Base-by-base conservation (phyloP, 495 filamentous ascomycete species). In the Penicillium cosmopolitanum region DNA sequence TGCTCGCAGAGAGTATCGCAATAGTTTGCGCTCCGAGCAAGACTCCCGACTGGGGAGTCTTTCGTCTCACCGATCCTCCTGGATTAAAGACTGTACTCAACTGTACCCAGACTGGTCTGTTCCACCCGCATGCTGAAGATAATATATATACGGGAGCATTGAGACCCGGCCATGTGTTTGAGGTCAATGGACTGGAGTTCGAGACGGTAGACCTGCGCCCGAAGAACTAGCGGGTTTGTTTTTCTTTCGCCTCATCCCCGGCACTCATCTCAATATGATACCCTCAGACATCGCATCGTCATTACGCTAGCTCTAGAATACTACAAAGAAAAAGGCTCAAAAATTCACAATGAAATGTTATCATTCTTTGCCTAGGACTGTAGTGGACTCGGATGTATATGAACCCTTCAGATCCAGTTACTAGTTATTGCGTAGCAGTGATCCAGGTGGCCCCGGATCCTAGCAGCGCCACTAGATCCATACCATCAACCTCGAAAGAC, bases 1-100 rank as follows among this genome's bases (percentile, higher is more conserved):
- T 95, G 92, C 81, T 98, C 70, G 85, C 90, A 15, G 95, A 98
- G 78, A 93, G 89, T 67, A 94, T 98, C 66, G 95, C 96, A 8
- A 96, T 98, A 62, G 95, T 98, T 47, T 98, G 96, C 74, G 91
- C 96, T 31, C 95, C 95, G 12, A 89, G 82, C 46, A 89, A 88
- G 58, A 77, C 80, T 13, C 91, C 92, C 50, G 91, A 92, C 57
- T 98, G 90, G 84, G 96, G 94, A 21, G 85, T 93, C 12, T 98
- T 98, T 71, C 87, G 95, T 15, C 79, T 98, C 4, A 98, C 95
- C 0, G 89, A 96, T 71, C 95, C 95, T 0, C 96, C 95, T 0
- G 95, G 95, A 0, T 81, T 97, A 69, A 82, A 87, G 58, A 82
- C 89, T 12, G 87, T 98, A 25, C 79, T 93, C 38, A 82, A 83